These are phyloP conservation scores for Ilyonectria destructans DNA, from an alignment of 2,329 filamentous ascomycete species.

Conservation along the genomic window DNA sequence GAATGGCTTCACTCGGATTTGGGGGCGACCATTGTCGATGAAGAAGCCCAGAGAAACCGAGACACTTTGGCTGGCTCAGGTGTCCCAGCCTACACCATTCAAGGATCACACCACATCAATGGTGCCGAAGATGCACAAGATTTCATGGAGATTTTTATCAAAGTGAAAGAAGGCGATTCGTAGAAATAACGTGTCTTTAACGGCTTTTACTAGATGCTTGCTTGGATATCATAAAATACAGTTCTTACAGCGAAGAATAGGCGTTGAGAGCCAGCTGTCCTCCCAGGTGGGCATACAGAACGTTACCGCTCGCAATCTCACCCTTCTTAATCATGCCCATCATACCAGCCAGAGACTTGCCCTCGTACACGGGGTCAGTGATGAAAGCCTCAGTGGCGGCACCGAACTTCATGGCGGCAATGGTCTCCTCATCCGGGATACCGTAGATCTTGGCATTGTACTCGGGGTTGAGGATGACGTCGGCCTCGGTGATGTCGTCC, in stretches of 20 bases:
- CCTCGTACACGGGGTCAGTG: constrained; percentile 84
- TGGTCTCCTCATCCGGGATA: constrained; percentile 75
- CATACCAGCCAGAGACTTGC: constrained; percentile 82
- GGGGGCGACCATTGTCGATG: constrained; percentile 29
- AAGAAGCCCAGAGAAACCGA: constrained; percentile 28
- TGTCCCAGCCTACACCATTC: constrained; percentile 40
- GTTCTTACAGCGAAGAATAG: constrained; percentile 63
- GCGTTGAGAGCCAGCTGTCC: constrained; percentile 81
- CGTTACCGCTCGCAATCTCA: constrained; percentile 75
- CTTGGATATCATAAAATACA: constrained; percentile 22
- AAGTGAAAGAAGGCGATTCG: constrained; percentile 31
- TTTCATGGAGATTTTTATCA: constrained; percentile 41
- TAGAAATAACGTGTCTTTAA: neutral
- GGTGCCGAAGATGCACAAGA: constrained; percentile 34
- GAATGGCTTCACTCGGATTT: constrained; percentile 29
- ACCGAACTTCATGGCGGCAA: constrained; percentile 79
- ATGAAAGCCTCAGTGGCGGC: constrained; percentile 81
- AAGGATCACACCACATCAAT: constrained; percentile 31
- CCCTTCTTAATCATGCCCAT: constrained; percentile 77
- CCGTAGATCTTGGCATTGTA: constrained; percentile 81
- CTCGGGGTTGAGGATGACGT: constrained; percentile 73
- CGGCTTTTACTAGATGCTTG: constrained; percentile 20
- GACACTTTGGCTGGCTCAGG: constrained; percentile 24
- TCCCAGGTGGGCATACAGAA: constrained; percentile 81
- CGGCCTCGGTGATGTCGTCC: constrained; percentile 73